phyloP scores from a whole-genome alignment of 352 stramenopile species.

The Bremia lactucae region DNA sequence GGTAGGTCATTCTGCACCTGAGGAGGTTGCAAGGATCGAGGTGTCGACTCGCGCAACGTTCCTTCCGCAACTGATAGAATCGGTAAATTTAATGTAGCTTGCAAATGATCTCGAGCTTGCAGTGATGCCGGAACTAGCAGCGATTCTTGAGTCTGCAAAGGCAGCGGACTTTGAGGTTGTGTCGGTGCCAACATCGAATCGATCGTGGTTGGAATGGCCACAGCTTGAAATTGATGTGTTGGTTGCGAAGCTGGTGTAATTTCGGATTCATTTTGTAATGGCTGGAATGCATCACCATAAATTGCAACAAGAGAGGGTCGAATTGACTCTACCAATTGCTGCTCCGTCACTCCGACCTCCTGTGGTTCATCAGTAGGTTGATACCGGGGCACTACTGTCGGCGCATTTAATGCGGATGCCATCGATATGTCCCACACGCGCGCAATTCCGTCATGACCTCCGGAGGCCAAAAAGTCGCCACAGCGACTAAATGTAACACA shows the following conservation, averaged over 20 bases:
- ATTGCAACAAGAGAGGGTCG: too few relatives aligned
- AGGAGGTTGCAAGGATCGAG: conserved; percentile 33
- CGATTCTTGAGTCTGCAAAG: neutral
- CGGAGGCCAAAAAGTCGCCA: conserved; percentile 86
- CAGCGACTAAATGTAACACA: conserved; percentile 67
- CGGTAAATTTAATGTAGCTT: conserved; percentile 4
- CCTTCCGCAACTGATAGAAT: conserved; percentile 14
- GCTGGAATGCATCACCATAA: too few relatives aligned
- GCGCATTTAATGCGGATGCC: conserved; percentile 30
- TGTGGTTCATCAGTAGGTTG: conserved; percentile 38
- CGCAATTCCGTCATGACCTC: conserved; percentile 88
- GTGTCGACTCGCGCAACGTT: conserved; percentile 13
- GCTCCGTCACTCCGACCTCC: conserved; percentile 4
- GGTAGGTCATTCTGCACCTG: conserved; percentile 39
- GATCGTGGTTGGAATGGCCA: conserved; percentile 1
- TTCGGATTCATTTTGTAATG: too few relatives aligned
- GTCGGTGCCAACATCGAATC: neutral
- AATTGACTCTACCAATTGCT: too few relatives aligned
- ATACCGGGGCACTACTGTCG: conserved; percentile 37
- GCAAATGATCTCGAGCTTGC: too few relatives aligned
- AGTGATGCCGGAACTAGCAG: neutral
- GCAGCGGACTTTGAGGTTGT: neutral
- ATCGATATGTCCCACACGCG: conserved; percentile 84
- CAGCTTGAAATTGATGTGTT: too few relatives aligned
- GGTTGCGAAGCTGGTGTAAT: too few relatives aligned